Percentiles rank a stretch among this genome's conserved stretches.
Evolutionary conservation across 1,284 basidiomycete species (phyloP).

Genomic region (Cutaneotrichosporon spelunceum): DNA sequence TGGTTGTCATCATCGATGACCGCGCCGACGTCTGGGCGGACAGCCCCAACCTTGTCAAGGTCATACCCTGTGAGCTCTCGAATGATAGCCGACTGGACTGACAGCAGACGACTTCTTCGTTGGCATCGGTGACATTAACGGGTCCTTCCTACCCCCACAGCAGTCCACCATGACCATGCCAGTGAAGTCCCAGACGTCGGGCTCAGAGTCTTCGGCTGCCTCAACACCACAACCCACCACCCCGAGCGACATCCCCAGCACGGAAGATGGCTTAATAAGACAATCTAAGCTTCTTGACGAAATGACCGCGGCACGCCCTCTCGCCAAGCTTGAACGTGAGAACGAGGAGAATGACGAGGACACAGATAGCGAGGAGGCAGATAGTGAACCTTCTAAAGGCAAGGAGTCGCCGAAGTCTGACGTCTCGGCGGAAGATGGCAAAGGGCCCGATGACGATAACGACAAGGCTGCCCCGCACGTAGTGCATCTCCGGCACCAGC

Average conservation of each 20-base stretch:
- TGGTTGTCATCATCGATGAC: slow-evolving; percentile 99
- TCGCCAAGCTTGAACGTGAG: slow-evolving; percentile 83
- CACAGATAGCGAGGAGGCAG: background rate
- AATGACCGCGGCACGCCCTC: slow-evolving; percentile 76
- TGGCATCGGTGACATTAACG: slow-evolving; percentile 98
- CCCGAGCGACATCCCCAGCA: slow-evolving; percentile 24
- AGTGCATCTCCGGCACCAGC: slow-evolving; percentile 13
- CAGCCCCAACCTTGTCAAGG: slow-evolving; percentile 91
- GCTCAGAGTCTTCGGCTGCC: background rate
- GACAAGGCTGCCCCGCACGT: slow-evolving; percentile 1
- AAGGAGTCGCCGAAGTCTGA: slow-evolving; percentile 16
- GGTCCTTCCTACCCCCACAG: slow-evolving; percentile 64
- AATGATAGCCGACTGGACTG: background rate
- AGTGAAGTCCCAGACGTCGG: slow-evolving; percentile 1
- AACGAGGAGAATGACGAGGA: slow-evolving; percentile 51
- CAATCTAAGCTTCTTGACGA: slow-evolving; percentile 70
- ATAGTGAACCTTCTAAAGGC: background rate
- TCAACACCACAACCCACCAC: slow-evolving; percentile 21
- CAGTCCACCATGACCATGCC: slow-evolving; percentile 18
- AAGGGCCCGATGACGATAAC: background rate
- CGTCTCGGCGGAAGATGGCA: slow-evolving; percentile 1
- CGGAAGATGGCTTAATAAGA: slow-evolving; percentile 29
- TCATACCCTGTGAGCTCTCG: slow-evolving; percentile 71
- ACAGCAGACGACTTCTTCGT: slow-evolving; percentile 92
- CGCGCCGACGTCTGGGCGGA: slow-evolving; percentile 93